Base-by-base conservation (phyloP, 108 stramenopile genomes). In the Nitzschia sp. region DNA sequence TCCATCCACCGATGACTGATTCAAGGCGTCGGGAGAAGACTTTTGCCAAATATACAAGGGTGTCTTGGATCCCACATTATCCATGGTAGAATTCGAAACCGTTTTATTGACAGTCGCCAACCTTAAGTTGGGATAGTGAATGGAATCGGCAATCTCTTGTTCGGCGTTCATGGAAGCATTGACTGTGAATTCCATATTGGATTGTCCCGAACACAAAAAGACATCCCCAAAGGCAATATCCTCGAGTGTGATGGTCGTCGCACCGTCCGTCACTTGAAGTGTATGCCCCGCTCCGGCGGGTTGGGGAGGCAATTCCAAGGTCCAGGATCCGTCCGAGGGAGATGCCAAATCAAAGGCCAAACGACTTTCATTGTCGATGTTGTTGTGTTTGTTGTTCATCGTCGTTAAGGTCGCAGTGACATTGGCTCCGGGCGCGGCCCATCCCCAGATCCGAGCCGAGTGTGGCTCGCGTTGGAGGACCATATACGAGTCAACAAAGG, bases 221-320 rank as follows among this genome's bases (percentile, higher is more conserved):
- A 74, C 73, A 36, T 74, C 73, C 48, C 73, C 73, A 61, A 74
- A 67, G 13, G 58, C 57, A 52, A 74, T 52, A 60, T 74, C 63
- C 15, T 27, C 30, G 15, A 72, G 25, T n/a, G 19, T 45, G 16
- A 65, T 52, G 19, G 25, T 23, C 15, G 27, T 34, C 8, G 16
- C 22, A n/a, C 64, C 47, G 45, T 65, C 48, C 13, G 64, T n/a
- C 3, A 33, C 44, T 6, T 31, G 25, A 23, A 65, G 50, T 3
- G 29, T 32, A 52, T 65, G 48, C 16, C 50, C 47, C 15, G 47
- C 25, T 48, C 64, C 64, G 2, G 48, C 48, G 3, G 64, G 48
- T n/a, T 65, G 71, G 30, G 58, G 69, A 16, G 58, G 59, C 45
- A 70, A 25, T 9, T 29, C 31, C 3, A 50, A 2, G 13, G 9